A percentile compares a stretch with the other conserved stretches of the same genome.
These are phyloP conservation scores for Santalum album DNA, from an alignment of 164 flowering plant genomes.

Conservation along the genomic window DNA sequence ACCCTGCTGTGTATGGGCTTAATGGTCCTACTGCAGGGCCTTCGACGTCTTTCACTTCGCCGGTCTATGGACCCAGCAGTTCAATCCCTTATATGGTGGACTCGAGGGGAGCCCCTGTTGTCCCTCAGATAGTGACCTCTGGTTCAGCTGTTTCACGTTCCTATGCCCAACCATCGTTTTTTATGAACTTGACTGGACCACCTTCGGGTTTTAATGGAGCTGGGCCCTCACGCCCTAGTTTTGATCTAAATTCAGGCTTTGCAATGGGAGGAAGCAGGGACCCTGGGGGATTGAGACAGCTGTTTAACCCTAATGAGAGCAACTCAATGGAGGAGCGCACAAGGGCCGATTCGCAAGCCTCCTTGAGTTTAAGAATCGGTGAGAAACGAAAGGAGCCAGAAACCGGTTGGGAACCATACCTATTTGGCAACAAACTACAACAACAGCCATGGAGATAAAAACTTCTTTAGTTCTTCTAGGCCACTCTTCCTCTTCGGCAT, in stretches of 20 bases:
- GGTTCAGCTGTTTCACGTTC: constrained; percentile 26
- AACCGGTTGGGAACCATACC: constrained; percentile 51
- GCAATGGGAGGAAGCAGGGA: constrained; percentile 29
- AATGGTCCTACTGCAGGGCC: constrained; percentile 24
- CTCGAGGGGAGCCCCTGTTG: constrained; percentile 48
- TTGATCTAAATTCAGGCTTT: constrained; percentile 57
- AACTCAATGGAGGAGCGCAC: constrained; percentile 41
- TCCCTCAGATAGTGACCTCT: constrained; percentile 50
- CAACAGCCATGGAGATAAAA: constrained; percentile 52
- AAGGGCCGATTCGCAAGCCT: constrained; percentile 26
- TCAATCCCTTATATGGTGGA: constrained; percentile 59
- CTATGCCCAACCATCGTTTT: constrained; percentile 36
- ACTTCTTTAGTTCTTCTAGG: constrained; percentile 7
- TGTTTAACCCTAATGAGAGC: constrained; percentile 30
- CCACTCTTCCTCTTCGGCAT: constrained; percentile 13
- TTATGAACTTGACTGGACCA: constrained; percentile 33
- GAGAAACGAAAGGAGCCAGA: constrained; percentile 79
- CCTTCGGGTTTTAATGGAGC: constrained; percentile 28
- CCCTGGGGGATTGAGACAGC: constrained; percentile 23
- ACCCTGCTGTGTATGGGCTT: constrained; percentile 32
- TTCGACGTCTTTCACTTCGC: constrained; percentile 22
- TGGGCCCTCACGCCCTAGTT: constrained; percentile 28
- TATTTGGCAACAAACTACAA: constrained; percentile 32
- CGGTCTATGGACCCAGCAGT: constrained; percentile 38
- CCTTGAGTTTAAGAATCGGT: constrained; percentile 37